Evolutionary conservation across 2,329 filamentous ascomycete species (phyloP).

Genomic region (Penicillium sp.): DNA sequence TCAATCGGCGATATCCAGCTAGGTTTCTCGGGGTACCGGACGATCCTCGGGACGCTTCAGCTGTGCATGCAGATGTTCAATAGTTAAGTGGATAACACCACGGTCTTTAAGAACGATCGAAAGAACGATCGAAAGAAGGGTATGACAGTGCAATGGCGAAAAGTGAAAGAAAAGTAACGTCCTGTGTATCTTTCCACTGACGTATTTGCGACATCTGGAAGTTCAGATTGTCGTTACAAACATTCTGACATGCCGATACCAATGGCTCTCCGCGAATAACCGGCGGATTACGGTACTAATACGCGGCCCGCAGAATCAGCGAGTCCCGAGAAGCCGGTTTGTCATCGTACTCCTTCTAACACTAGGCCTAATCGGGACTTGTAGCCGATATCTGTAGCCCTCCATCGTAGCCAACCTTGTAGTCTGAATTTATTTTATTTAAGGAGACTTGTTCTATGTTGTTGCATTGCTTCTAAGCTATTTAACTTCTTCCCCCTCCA

Average conservation of each 20-base stretch:
- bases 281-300: conserved; percentile 18
- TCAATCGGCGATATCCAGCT: conserved; percentile 25
- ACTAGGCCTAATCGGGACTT: neutral
- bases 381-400: neutral
- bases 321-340: conserved; percentile 24
- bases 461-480: conserved; percentile 6
- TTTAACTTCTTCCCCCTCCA: neutral
- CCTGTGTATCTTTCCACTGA: conserved; percentile 9
- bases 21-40: conserved; percentile 32
- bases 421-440: neutral
- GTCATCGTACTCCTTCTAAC: conserved; percentile 11
- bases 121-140: neutral
- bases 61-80: neutral
- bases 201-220: conserved; percentile 6
- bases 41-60: conserved; percentile 14
- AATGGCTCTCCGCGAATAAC: conserved; percentile 18
- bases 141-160: conserved; percentile 2
- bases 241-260: conserved; percentile 36
- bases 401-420: no score
- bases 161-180: conserved; percentile 4
- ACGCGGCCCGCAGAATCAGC: conserved; percentile 16
- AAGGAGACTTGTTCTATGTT: conserved; percentile 7
- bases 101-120: neutral
- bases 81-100: no score
- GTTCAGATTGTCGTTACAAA: conserved; percentile 9